Evolutionary conservation across 495 filamentous ascomycete genomes (phyloP).

Genomic region (Melanomma pulvis-pyrius): DNA sequence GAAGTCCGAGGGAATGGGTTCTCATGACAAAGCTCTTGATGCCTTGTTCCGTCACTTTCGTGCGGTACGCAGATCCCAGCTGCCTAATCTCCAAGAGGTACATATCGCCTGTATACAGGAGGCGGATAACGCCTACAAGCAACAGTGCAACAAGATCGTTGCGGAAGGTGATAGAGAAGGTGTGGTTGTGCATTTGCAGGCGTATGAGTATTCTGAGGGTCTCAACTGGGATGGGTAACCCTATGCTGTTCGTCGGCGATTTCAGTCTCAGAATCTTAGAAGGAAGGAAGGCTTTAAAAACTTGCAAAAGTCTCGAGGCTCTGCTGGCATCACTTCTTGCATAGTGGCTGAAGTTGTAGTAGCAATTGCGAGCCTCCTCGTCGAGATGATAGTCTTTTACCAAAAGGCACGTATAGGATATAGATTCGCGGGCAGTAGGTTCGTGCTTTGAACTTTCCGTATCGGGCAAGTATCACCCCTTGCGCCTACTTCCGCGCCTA

Average conservation of each 20-base stretch:
- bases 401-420: too few relatives aligned
- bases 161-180: constrained; percentile 25
- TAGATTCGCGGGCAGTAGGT: too few relatives aligned
- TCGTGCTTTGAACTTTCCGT: too few relatives aligned
- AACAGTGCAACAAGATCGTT: constrained; percentile 33
- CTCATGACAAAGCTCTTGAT: constrained; percentile 38
- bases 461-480: too few relatives aligned
- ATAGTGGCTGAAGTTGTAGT: too few relatives aligned
- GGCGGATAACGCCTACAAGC: constrained; percentile 35
- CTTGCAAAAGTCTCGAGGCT: too few relatives aligned
- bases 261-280: too few relatives aligned
- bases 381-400: too few relatives aligned
- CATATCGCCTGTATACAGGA: constrained; percentile 21
- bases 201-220: constrained; percentile 7
- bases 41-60: constrained; percentile 38
- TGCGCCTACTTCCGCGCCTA: too few relatives aligned
- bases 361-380: too few relatives aligned
- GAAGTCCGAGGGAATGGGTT: constrained; percentile 27
- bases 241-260: not conserved
- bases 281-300: too few relatives aligned
- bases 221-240: constrained; percentile 12
- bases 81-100: constrained; percentile 38
- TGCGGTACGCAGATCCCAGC: constrained; percentile 24
- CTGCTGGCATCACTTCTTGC: too few relatives aligned
- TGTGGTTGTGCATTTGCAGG: constrained; percentile 33